phyloP scores from a whole-genome alignment of 768 basidiomycete species.

The Pleurotus cornucopiae region DNA sequence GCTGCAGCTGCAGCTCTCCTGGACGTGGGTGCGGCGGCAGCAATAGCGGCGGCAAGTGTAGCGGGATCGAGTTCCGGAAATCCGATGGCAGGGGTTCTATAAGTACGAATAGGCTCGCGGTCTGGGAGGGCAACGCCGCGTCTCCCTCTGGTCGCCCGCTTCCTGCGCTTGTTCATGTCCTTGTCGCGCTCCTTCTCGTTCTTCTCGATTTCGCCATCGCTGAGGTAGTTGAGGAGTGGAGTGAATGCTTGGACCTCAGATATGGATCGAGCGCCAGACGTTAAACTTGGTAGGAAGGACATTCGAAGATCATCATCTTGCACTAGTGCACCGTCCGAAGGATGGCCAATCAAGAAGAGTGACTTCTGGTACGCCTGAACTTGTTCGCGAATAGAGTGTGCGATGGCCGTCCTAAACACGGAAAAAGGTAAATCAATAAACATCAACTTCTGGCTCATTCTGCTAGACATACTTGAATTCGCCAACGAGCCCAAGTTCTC shows the following conservation, averaged over 20 bases:
- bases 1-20: conserved; percentile 85
- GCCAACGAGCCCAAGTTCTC: conserved; percentile 83
- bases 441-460: not conserved
- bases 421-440: not conserved
- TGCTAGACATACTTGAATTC: conserved; percentile 77
- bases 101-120: conserved; percentile 87
- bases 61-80: conserved; percentile 78
- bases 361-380: conserved; percentile 89
- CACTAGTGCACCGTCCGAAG: conserved; percentile 71
- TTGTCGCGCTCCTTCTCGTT: conserved; percentile 93
- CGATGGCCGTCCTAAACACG: conserved; percentile 76
- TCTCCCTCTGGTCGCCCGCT: conserved; percentile 78
- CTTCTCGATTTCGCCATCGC: conserved; percentile 83
- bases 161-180: conserved; percentile 80
- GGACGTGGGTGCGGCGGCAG: conserved; percentile 64
- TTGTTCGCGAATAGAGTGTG: conserved; percentile 95
- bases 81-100: conserved; percentile 83
- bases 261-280: conserved; percentile 64
- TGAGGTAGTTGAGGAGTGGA: conserved; percentile 84
- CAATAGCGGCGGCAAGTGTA: conserved; percentile 60
- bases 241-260: conserved; percentile 81
- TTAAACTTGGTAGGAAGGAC: conserved; percentile 83
- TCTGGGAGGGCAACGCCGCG: conserved; percentile 85
- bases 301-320: conserved; percentile 89
- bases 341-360: conserved; percentile 84